Conservation (phyloP, 1,284 basidiomycete genomes). For the Ustilago shanxiensis region DNA sequence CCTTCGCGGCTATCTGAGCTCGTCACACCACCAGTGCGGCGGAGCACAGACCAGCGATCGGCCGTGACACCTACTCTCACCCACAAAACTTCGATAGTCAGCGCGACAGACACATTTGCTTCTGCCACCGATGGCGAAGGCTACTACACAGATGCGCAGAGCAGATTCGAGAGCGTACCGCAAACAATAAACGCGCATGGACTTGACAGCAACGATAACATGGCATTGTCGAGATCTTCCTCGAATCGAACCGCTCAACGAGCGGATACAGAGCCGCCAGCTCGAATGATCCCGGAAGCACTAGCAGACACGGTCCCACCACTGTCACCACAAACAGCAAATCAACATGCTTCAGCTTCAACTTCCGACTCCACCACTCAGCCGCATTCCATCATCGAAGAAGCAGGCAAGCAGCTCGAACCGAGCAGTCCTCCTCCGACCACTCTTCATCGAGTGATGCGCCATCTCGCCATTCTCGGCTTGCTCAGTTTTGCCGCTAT, state of each 20-base stretch:
- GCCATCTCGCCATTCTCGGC: constrained; percentile 58
- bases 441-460: constrained; percentile 17
- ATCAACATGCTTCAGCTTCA: not conserved
- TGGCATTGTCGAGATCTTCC: constrained; percentile 8
- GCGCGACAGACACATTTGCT: constrained; percentile 39
- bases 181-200: constrained; percentile 21
- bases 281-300: not conserved
- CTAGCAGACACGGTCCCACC: not conserved
- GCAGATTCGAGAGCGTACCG: constrained; percentile 16
- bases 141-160: constrained; percentile 35
- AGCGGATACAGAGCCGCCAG: not conserved
- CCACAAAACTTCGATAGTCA: constrained; percentile 38
- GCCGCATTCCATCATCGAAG: constrained; percentile 9
- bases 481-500: constrained; percentile 69
- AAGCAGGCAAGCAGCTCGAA: constrained; percentile 34
- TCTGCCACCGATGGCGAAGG: constrained; percentile 38
- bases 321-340: not conserved
- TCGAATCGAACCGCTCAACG: constrained; percentile 20
- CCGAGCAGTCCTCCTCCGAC: constrained; percentile 1
- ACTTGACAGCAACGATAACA: not conserved
- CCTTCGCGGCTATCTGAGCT: constrained; percentile 12
- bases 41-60: constrained; percentile 13
- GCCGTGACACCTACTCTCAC: constrained; percentile 27
- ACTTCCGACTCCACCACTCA: constrained; percentile 8
- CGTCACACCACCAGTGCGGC: not conserved